Conservation (phyloP, 768 basidiomycete species). For the Lentinula boryana region DNA sequence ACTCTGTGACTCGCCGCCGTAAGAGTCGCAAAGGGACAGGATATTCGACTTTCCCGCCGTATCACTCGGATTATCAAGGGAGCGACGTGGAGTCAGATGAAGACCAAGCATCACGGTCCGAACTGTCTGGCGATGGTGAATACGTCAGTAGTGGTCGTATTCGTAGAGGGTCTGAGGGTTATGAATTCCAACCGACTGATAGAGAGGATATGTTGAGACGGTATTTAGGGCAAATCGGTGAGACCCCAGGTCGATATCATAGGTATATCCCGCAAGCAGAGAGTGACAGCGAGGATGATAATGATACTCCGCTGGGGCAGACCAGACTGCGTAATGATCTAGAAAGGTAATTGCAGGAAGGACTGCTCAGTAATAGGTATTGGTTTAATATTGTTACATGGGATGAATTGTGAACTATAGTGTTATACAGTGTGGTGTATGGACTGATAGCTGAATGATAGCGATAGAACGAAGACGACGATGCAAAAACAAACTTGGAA, state of each 20-base stretch:
- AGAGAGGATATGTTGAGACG: slow-evolving; percentile 60
- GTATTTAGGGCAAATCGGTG: slow-evolving; percentile 49
- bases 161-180: slow-evolving; percentile 77
- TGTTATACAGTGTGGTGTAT: background rate
- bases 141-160: slow-evolving; percentile 25
- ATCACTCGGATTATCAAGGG: slow-evolving; percentile 64
- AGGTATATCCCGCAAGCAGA: slow-evolving; percentile 59
- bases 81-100: slow-evolving; percentile 22
- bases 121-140: slow-evolving; percentile 20
- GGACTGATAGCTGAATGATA: background rate
- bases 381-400: background rate
- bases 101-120: slow-evolving; percentile 25
- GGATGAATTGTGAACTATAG: background rate
- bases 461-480: too few species aligned
- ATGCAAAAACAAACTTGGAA: background rate
- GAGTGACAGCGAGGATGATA: slow-evolving; percentile 36
- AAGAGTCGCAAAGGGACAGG: slow-evolving; percentile 21
- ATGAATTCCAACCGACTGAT: slow-evolving; percentile 57
- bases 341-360: background rate
- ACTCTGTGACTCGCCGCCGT: slow-evolving; percentile 16
- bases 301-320: slow-evolving; percentile 17
- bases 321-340: background rate
- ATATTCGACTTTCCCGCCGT: slow-evolving; percentile 57
- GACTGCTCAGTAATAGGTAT: background rate
- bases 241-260: slow-evolving; percentile 56